Evolutionary conservation across 805 yeast species (phyloP).

Genomic region (Nakazawaea ernobii): DNA sequence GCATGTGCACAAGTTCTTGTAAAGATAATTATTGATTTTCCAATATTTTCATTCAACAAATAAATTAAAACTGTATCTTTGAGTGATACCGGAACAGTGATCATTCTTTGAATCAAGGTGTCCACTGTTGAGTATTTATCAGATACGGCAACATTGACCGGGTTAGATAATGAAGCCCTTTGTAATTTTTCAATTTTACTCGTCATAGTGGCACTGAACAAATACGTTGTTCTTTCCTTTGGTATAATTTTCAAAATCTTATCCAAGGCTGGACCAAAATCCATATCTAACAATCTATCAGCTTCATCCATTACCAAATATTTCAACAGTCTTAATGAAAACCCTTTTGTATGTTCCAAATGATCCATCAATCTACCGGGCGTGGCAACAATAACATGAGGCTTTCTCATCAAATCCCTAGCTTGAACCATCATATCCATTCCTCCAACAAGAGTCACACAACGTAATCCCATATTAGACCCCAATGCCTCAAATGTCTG

Average conservation of each 20-base stretch:
- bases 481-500: constrained; percentile 96
- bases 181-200: constrained; percentile 92
- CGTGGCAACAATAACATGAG: constrained; percentile 92
- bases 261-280: constrained; percentile 91
- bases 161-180: constrained; percentile 83
- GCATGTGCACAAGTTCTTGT: constrained; percentile 95
- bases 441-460: constrained; percentile 91
- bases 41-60: constrained; percentile 72
- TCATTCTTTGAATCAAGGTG: constrained; percentile 81
- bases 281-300: constrained; percentile 91
- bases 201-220: constrained; percentile 97
- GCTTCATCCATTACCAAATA: constrained; percentile 96
- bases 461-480: constrained; percentile 82
- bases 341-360: constrained; percentile 87
- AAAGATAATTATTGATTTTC: constrained; percentile 84
- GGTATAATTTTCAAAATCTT: constrained; percentile 83
- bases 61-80: constrained; percentile 86
- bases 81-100: constrained; percentile 88
- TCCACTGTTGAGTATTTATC: constrained; percentile 89
- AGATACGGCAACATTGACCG: constrained; percentile 88
- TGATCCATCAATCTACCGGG: constrained; percentile 90
- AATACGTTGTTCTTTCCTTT: constrained; percentile 71
- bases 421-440: constrained; percentile 99
- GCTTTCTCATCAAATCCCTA: constrained; percentile 86
- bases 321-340: constrained; percentile 69